phyloP scores from a whole-genome alignment of 1,139 yeast genomes.

The Hyphopichia buzzinii region DNA sequence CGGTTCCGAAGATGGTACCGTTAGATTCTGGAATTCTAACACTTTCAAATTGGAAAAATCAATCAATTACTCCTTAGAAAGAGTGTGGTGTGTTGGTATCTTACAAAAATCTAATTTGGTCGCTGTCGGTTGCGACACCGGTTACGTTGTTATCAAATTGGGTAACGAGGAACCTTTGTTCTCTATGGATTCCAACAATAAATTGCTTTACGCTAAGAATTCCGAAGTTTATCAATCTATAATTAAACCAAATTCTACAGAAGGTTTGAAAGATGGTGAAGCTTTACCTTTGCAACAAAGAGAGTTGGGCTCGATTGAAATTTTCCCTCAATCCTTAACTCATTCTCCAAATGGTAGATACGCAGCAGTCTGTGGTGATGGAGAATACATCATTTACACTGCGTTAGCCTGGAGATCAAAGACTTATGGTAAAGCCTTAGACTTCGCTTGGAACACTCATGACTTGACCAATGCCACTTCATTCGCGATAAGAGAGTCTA shows the following conservation, averaged over 20 bases:
- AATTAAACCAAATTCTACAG: conserved; percentile 65
- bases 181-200: conserved; percentile 91
- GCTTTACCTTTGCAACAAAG: conserved; percentile 70
- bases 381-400: conserved; percentile 93
- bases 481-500: conserved; percentile 78
- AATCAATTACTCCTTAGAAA: conserved; percentile 83
- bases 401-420: conserved; percentile 98
- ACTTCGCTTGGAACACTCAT: conserved; percentile 88
- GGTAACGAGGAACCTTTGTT: conserved; percentile 95
- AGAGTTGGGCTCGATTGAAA: conserved; percentile 89
- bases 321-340: conserved; percentile 79
- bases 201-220: conserved; percentile 86
- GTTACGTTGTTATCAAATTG: conserved; percentile 78
- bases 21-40: conserved; percentile 76
- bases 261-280: conserved; percentile 78
- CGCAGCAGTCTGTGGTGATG: conserved; percentile 97
- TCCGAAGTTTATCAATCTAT: conserved; percentile 86
- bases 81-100: conserved; percentile 93
- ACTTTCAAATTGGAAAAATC: conserved; percentile 88
- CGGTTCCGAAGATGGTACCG: conserved; percentile 81
- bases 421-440: conserved; percentile 85
- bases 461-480: conserved; percentile 67
- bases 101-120: conserved; percentile 75
- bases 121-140: conserved; percentile 94
- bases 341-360: conserved; percentile 98